These are phyloP conservation scores for Solanum etuberosum DNA, from an alignment of 257 asterid species.

Conservation along the genomic window DNA sequence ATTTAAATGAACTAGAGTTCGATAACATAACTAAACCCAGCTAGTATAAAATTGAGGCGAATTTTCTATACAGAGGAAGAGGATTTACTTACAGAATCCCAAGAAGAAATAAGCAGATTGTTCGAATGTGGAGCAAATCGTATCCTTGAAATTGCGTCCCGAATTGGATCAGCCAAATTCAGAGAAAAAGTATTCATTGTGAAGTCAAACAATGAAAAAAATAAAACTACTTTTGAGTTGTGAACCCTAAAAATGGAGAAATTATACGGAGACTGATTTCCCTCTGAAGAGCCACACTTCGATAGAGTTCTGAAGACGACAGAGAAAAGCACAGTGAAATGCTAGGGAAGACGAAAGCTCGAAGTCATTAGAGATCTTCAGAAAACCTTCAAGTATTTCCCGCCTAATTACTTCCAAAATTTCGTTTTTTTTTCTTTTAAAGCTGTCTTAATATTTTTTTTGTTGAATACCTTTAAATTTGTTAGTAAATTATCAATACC, in stretches of 20 bases:
- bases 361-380: not conserved
- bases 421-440: not conserved
- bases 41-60: not conserved
- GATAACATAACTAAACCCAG: not conserved
- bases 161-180: conserved; percentile 37
- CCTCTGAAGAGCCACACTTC: not conserved
- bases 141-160: conserved; percentile 68
- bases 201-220: not conserved
- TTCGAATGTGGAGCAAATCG: conserved; percentile 66
- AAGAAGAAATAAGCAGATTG: conserved; percentile 69
- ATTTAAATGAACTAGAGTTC: not conserved
- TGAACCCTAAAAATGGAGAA: not conserved
- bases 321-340: not conserved
- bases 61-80: not conserved
- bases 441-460: not conserved
- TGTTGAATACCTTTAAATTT: no score
- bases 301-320: not conserved
- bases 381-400: not conserved
- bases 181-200: conserved; percentile 35
- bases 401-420: not conserved
- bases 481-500: no score
- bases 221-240: not conserved
- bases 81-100: conserved; percentile 62
- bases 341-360: not conserved
- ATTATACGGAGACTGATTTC: not conserved